Evolutionary conservation across 1,284 basidiomycete species (phyloP).

Genomic region (Volvariella surrecta): DNA sequence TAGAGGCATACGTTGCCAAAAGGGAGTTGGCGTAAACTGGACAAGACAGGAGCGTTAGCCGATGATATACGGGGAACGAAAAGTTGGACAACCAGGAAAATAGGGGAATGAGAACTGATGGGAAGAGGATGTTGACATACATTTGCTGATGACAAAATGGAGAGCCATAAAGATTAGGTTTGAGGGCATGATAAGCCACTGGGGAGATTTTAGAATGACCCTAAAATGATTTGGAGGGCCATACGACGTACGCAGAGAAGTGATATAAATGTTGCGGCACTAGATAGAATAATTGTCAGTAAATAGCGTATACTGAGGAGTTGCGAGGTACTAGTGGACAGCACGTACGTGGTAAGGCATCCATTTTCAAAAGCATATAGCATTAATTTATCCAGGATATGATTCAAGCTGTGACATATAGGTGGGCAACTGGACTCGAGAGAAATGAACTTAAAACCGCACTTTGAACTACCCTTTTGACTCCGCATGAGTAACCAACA

Average conservation of each 20-base stretch:
- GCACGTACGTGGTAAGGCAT: conserved; percentile 32
- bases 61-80: not conserved
- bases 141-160: conserved; percentile 44
- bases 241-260: conserved; percentile 33
- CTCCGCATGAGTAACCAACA: conserved; percentile 32
- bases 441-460: not conserved
- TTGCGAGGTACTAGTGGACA: not conserved
- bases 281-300: conserved; percentile 13
- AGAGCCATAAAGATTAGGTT: conserved; percentile 41
- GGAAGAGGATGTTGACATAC: conserved; percentile 18
- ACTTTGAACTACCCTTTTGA: conserved; percentile 21
- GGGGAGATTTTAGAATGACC: not conserved
- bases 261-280: conserved; percentile 26
- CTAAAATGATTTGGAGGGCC: no score
- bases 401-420: conserved; percentile 30
- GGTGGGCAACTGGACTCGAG: conserved; percentile 1
- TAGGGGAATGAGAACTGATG: not conserved
- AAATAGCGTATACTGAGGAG: no score
- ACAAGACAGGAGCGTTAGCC: not conserved
- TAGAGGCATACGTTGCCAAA: conserved; percentile 4
- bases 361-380: conserved; percentile 48
- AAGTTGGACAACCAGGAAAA: no score
- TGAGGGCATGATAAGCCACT: conserved; percentile 39
- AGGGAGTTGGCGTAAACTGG: conserved; percentile 7
- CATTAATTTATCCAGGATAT: conserved; percentile 39